These are phyloP conservation scores for Podaxis sp. DNA, from an alignment of 768 basidiomycete species.

Conservation along the genomic window DNA sequence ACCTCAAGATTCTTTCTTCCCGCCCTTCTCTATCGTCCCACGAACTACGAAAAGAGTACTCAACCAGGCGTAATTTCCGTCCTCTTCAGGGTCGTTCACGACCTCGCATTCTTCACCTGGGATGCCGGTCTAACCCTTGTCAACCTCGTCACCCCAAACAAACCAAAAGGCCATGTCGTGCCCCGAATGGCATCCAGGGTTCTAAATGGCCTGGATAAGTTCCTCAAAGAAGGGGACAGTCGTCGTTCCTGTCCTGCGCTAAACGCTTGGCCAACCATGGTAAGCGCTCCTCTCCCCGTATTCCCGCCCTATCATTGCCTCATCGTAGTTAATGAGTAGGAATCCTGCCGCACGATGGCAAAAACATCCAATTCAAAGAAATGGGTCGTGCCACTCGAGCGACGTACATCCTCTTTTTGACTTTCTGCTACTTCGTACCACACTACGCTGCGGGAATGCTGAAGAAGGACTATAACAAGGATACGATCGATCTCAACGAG, in stretches of 20 bases:
- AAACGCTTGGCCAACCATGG: slow-evolving; percentile 85
- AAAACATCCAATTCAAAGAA: slow-evolving; percentile 60
- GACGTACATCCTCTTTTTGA: slow-evolving; percentile 61
- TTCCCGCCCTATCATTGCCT: slow-evolving; percentile 11
- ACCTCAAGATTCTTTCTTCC: background rate
- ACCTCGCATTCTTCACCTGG: slow-evolving; percentile 31
- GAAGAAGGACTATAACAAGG: slow-evolving; percentile 50
- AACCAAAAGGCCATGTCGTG: slow-evolving; percentile 49
- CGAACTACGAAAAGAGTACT: too few species aligned
- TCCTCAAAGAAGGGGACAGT: slow-evolving; percentile 55
- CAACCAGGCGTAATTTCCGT: background rate
- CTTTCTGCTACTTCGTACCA: slow-evolving; percentile 66
- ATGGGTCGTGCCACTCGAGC: slow-evolving; percentile 36
- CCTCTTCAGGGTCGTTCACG: slow-evolving; percentile 1
- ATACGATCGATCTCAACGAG: slow-evolving; percentile 61
- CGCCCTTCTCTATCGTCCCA: background rate
- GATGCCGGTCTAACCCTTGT: slow-evolving; percentile 46
- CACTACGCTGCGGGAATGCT: slow-evolving; percentile 56
- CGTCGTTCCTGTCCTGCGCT: slow-evolving; percentile 70
- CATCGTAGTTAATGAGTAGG: slow-evolving; percentile 31
- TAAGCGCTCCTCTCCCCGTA: slow-evolving; percentile 21
- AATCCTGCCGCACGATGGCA: slow-evolving; percentile 60
- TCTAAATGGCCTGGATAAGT: slow-evolving; percentile 69
- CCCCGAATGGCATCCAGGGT: slow-evolving; percentile 52
- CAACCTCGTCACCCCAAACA: slow-evolving; percentile 49